Base-by-base conservation (phyloP, 2,329 filamentous ascomycete species). In the Helminthosporium solani region DNA sequence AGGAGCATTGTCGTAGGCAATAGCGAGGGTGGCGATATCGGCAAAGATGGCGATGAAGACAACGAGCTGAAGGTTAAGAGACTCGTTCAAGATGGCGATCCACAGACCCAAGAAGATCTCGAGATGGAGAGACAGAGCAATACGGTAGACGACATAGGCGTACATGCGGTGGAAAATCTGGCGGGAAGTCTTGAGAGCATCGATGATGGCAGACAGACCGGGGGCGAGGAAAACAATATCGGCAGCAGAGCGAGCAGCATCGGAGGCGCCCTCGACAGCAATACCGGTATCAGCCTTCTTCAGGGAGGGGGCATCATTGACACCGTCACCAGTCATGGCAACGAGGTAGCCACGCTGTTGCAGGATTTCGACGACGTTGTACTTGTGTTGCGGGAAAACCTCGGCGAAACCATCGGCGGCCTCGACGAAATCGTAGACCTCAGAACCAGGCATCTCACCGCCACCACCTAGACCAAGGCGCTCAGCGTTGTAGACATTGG, bases 81-180 rank as follows among this genome's bases (percentile, higher is more conserved):
- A 88, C 52, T 83, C 78, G 79, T 95, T 94, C 61, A 92, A 78
- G 60, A 92, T 91, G 61, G 87, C 87, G 61, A 95, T 94, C 89
- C 90, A 95, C 49, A 95, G 82, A 70, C 89, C 90, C 40, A 95
- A 81, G 80, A 90, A 95, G 70, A 95, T 88, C 75, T 94, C 89
- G 67, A 95, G 80, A 71, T 96, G 90, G 56, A 95, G 84, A 14
- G 90, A 95, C 64, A 96, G 77, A 39, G 90, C 90, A 66, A 96
- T 95, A 81, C 90, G 88, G 78, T 95, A 95, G 64, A 95, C 87
- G 57, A 96, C 88, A 77, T 95, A 96, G 49, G 90, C 87, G 76
- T 95, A 94, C 90, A 96, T 95, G 64, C 90, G 88, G 77, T 95
- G 90, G 80, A 95, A 95, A 72, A 96, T 95, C 73, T 95, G 90